Evolutionary conservation across 192 early-diverging fungal species (phyloP).

Genomic region (Coemansia sp.): DNA sequence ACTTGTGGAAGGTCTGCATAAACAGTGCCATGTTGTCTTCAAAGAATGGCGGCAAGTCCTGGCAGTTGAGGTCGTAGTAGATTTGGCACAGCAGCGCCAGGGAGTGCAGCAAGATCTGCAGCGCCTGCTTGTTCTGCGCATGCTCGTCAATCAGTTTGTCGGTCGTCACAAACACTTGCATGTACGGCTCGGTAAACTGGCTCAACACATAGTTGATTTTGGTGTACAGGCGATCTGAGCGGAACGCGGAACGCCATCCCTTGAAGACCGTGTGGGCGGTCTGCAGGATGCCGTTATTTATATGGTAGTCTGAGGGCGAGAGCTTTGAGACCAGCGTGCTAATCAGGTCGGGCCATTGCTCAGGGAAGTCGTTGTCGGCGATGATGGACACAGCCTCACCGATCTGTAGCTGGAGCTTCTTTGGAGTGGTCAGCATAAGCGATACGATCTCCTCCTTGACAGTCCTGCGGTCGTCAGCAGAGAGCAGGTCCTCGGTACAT

Average conservation of each 20-base stretch:
- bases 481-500: slow-evolving; percentile 25
- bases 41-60: slow-evolving; percentile 96
- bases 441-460: slow-evolving; percentile 85
- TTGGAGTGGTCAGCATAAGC: slow-evolving; percentile 81
- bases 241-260: slow-evolving; percentile 84
- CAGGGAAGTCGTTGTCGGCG: slow-evolving; percentile 91
- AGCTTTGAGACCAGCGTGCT: slow-evolving; percentile 75
- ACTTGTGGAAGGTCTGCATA: slow-evolving; percentile 85
- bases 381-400: slow-evolving; percentile 93
- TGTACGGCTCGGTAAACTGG: slow-evolving; percentile 79
- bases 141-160: slow-evolving; percentile 76
- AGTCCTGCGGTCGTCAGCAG: slow-evolving; percentile 64
- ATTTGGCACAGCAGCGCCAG: slow-evolving; percentile 82
- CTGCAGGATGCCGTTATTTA: slow-evolving; percentile 90
- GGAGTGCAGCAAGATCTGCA: slow-evolving; percentile 72
- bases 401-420: slow-evolving; percentile 81
- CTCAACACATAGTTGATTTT: slow-evolving; percentile 93
- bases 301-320: slow-evolving; percentile 71
- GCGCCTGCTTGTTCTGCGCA: slow-evolving; percentile 58
- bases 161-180: slow-evolving; percentile 80
- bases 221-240: slow-evolving; percentile 74
- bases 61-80: slow-evolving; percentile 92
- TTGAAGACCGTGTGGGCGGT: slow-evolving; percentile 96
- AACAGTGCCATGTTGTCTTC: slow-evolving; percentile 87
- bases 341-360: slow-evolving; percentile 81